phyloP scores from a whole-genome alignment of 176 grass and related monocot genomes.

The Alloteropsis semialata region DNA sequence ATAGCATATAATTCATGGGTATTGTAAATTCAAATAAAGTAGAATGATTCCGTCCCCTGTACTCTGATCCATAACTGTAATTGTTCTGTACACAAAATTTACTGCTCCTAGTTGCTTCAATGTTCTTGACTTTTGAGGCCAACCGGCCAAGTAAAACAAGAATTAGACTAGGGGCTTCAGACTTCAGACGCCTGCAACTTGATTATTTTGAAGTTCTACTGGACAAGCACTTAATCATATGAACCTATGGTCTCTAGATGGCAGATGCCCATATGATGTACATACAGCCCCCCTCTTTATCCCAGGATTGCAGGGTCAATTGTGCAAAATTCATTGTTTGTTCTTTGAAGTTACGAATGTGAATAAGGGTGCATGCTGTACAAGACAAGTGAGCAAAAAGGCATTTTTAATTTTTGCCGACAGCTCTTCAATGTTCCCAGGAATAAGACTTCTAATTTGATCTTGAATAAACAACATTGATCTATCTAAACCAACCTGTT shows the following conservation, averaged over 20 bases:
- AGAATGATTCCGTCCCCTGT: background rate
- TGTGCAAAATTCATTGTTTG: constrained; percentile 1
- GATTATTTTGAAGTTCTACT: constrained; percentile 20
- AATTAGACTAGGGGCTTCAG: background rate
- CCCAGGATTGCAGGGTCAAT: constrained; percentile 16
- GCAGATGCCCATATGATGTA: background rate
- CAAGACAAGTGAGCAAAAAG: constrained; percentile 11
- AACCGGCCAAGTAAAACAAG: background rate
- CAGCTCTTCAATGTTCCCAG: background rate
- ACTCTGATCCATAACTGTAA: background rate
- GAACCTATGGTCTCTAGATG: background rate
- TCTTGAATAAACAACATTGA: background rate
- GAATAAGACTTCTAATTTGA: background rate
- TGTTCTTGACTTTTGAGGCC: background rate
- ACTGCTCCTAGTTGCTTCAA: background rate
- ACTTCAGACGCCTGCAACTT: background rate
- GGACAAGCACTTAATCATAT: background rate
- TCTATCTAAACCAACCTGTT: background rate
- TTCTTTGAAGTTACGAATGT: background rate
- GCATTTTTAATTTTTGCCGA: background rate
- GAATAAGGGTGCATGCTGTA: background rate
- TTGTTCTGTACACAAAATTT: background rate
- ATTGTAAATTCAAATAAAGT: background rate
- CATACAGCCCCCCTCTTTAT: background rate
- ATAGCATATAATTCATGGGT: background rate